phyloP scores from a whole-genome alignment of 1,284 basidiomycete genomes.

The Cryptococcus jaspeensis region DNA sequence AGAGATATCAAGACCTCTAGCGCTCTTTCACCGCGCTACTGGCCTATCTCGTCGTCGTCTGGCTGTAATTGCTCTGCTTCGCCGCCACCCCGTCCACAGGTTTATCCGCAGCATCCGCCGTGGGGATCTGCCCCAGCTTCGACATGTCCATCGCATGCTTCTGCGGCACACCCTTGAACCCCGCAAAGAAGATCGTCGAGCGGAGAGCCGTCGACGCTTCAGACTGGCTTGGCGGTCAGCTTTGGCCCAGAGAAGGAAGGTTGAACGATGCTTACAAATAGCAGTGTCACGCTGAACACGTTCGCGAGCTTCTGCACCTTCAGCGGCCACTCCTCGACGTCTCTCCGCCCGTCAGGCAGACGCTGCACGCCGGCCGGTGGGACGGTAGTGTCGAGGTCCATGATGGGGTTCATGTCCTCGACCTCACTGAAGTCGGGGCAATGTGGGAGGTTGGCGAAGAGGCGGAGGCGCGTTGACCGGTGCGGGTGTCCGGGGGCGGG shows the following conservation, averaged over 20 bases:
- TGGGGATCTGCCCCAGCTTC: slow-evolving; percentile 44
- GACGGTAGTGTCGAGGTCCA: slow-evolving; percentile 44
- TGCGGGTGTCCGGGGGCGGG: slow-evolving; percentile 45
- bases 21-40: too few relatives aligned
- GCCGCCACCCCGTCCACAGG: slow-evolving; percentile 45
- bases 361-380: slow-evolving; percentile 32
- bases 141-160: slow-evolving; percentile 46
- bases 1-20: too few relatives aligned
- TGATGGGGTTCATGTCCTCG: slow-evolving; percentile 45
- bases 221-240: slow-evolving; percentile 23
- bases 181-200: slow-evolving; percentile 39
- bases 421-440: slow-evolving; percentile 48
- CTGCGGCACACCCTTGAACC: slow-evolving; percentile 50
- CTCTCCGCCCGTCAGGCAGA: slow-evolving; percentile 40
- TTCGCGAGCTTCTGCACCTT: slow-evolving; percentile 51
- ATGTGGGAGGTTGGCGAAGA: slow-evolving; percentile 45
- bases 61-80: slow-evolving; percentile 46
- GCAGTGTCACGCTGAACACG: slow-evolving; percentile 47
- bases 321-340: slow-evolving; percentile 51
- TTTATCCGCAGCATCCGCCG: slow-evolving; percentile 47
- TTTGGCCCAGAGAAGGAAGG: not conserved
- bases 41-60: slow-evolving; percentile 29
- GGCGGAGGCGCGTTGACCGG: slow-evolving; percentile 40
- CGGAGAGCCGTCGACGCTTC: slow-evolving; percentile 34
- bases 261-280: slow-evolving; percentile 38